phyloP scores from a whole-genome alignment of 768 basidiomycete genomes.

The Ramaria sp. region DNA sequence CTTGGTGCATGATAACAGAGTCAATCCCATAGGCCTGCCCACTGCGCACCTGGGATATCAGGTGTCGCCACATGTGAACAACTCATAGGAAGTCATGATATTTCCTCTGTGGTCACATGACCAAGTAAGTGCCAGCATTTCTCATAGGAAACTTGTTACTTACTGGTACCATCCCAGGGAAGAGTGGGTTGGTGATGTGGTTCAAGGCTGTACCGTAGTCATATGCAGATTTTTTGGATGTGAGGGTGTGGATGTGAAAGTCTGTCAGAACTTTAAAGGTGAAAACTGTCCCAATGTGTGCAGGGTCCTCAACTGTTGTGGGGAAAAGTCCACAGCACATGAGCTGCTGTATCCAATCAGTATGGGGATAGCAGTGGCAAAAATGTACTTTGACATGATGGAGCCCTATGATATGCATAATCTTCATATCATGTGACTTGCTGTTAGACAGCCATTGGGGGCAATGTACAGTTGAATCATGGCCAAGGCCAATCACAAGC shows the following conservation, averaged over 20 bases:
- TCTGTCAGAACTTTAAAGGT: background rate
- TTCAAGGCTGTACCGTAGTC: conserved; percentile 7
- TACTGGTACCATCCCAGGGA: background rate
- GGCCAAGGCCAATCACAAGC: background rate
- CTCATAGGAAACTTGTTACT: background rate
- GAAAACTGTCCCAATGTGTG: background rate
- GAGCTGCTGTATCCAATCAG: background rate
- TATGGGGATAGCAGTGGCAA: background rate
- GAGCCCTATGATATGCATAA: background rate
- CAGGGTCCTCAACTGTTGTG: background rate
- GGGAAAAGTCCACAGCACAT: background rate
- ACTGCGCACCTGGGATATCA: background rate
- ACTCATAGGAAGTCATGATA: background rate
- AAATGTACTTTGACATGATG: background rate
- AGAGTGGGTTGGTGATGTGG: conserved; percentile 1
- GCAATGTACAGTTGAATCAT: background rate
- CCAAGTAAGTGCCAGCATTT: background rate
- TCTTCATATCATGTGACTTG: background rate
- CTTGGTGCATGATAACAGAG: background rate
- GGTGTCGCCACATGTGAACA: background rate
- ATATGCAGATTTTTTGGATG: conserved; percentile 12
- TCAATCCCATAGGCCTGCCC: background rate
- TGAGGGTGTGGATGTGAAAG: conserved; percentile 8
- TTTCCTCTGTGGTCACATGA: background rate
- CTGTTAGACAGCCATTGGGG: background rate